Evolutionary conservation across 2,329 filamentous ascomycete genomes (phyloP), one percentile per base, ranked within the genome.

Genomic region (Claviceps sp.): DNA sequence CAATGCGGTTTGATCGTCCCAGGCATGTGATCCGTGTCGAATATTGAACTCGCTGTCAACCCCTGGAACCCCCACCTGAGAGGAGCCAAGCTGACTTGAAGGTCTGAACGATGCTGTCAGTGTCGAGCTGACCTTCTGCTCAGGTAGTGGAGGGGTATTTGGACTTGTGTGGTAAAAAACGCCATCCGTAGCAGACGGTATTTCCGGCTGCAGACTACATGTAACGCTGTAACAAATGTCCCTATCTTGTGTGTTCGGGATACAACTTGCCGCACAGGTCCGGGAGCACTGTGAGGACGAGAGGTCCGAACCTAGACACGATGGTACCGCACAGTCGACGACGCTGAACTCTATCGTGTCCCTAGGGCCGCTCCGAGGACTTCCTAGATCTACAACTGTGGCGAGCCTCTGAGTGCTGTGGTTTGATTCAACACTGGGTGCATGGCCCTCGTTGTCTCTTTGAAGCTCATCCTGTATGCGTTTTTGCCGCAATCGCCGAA

Each of bases 381-480:
- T 55, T 1, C 59, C 56, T 43, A 60, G 52, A 20, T 67, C 63
- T 37, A 62, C 58, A 5, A 61, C 59, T 13, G 63, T 56, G 18
- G 59, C 62, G 22, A 58, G 52, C 26, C 58, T 56, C 44, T 51
- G 58, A 45, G 57, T 60, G n/a, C 57, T 62, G 20, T 58, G 56
- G 14, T 55, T 57, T 11, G 65, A 63, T 13, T 54, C 58, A 5
- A 60, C 59, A 42, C 60, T 66, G 1, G 57, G 53, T 18, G 66
- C 62, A 18, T 70, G 67, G 47, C 68, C 65, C 9, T 63, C 60
- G 38, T 69, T 64, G 40, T 78, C 76, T 41, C 63, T 72, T 46
- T 73, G 70, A 3, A 82, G 66, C 57, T 81, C 78, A 44, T 79
- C 72, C 55, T 76, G 75, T n/a, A 81, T 81, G 55, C 77, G 71